These are phyloP conservation scores for Purpureocillium takamizusanense DNA, from an alignment of 2,329 filamentous ascomycete genomes.

Conservation along the genomic window DNA sequence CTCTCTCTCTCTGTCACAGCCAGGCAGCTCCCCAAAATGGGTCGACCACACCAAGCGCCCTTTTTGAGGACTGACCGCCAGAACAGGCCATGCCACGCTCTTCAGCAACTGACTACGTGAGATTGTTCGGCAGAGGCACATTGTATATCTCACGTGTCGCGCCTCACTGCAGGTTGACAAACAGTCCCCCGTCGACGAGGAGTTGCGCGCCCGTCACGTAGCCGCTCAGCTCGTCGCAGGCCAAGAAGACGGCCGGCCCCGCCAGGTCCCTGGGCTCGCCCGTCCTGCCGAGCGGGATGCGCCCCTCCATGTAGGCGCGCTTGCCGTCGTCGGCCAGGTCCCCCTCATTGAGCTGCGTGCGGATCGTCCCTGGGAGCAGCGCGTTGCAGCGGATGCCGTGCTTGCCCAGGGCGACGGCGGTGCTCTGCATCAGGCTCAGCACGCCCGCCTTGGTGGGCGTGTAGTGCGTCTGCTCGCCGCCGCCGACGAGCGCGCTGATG, in stretches of 20 bases:
- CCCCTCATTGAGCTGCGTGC: slow-evolving; percentile 76
- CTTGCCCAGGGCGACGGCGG: slow-evolving; percentile 67
- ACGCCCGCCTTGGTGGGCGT: slow-evolving; percentile 84
- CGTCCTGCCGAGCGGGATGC: slow-evolving; percentile 71
- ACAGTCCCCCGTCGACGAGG: slow-evolving; percentile 79
- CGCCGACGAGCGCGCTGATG: slow-evolving; percentile 69
- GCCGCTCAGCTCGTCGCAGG: slow-evolving; percentile 65
- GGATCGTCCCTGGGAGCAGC: slow-evolving; percentile 72
- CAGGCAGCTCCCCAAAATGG: too few species aligned
- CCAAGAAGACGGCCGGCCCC: slow-evolving; percentile 78
- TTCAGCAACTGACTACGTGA: too few species aligned
- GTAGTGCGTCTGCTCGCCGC: slow-evolving; percentile 73
- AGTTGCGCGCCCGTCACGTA: slow-evolving; percentile 80
- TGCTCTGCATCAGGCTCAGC: slow-evolving; percentile 72
- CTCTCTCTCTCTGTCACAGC: too few species aligned
- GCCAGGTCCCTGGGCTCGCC: slow-evolving; percentile 66
- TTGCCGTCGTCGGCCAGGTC: slow-evolving; percentile 68
- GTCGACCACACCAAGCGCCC: too few species aligned
- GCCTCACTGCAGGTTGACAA: slow-evolving; percentile 73
- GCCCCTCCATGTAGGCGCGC: slow-evolving; percentile 67
- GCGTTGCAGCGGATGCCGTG: slow-evolving; percentile 77
- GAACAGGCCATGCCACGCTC: too few species aligned
- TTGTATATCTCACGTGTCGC: too few species aligned
- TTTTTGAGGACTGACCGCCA: too few species aligned
- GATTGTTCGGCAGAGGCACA: too few species aligned